These are phyloP conservation scores for Candida qinlingensis DNA, from an alignment of 805 yeast species.

Conservation along the genomic window DNA sequence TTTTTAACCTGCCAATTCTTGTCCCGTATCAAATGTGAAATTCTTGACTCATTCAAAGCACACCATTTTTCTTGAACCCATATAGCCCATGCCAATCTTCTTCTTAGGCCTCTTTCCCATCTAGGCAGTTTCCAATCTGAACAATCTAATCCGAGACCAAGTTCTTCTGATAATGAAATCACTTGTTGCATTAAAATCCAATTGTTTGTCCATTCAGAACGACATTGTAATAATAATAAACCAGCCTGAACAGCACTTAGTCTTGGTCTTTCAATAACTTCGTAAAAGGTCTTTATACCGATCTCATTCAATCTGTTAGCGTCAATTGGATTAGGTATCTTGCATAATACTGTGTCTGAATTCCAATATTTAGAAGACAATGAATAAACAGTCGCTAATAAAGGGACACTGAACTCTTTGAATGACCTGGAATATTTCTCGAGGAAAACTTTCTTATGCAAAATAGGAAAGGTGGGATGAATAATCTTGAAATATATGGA, in stretches of 20 bases:
- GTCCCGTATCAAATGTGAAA: constrained; percentile 70
- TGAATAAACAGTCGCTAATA: constrained; percentile 85
- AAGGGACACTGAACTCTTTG: constrained; percentile 85
- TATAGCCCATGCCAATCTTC: constrained; percentile 93
- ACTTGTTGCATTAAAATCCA: constrained; percentile 87
- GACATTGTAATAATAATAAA: constrained; percentile 59
- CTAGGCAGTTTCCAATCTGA: constrained; percentile 86
- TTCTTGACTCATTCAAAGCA: constrained; percentile 73
- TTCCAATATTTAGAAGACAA: constrained; percentile 95
- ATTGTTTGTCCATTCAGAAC: constrained; percentile 55
- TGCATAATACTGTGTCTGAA: constrained; percentile 57
- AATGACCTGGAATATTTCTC: constrained; percentile 90
- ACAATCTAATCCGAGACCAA: constrained; percentile 89
- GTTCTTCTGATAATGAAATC: constrained; percentile 81
- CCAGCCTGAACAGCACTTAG: constrained; percentile 92
- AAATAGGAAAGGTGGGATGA: constrained; percentile 87
- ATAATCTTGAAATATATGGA: constrained; percentile 79
- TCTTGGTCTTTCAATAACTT: constrained; percentile 81
- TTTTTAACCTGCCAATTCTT: constrained; percentile 75
- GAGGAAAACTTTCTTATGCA: constrained; percentile 85
- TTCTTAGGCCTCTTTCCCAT: constrained; percentile 90
- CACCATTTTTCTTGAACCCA: constrained; percentile 92
- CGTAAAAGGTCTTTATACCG: constrained; percentile 60
- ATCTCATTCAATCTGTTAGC: constrained; percentile 62
- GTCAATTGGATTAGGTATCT: constrained; percentile 69